These are phyloP conservation scores for Fraxinus paxiana DNA, from an alignment of 305 asterid genomes.

Conservation along the genomic window DNA sequence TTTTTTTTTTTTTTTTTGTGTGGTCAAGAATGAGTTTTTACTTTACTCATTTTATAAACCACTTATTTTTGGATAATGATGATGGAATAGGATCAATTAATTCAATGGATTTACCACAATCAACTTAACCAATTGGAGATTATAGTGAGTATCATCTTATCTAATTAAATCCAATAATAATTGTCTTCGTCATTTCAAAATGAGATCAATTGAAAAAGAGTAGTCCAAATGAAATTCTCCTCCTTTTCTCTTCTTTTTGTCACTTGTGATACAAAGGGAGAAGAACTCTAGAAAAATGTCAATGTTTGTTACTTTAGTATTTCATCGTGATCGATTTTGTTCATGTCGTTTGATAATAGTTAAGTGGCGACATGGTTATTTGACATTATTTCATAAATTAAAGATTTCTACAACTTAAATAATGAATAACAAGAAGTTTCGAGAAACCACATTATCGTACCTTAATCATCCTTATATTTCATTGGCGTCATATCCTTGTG, in stretches of 20 bases:
- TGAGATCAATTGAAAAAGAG: neutral
- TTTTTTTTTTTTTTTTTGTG: neutral
- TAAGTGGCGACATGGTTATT: neutral
- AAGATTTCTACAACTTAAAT: neutral
- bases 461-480: neutral
- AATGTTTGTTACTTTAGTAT: neutral
- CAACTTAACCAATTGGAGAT: slow-evolving; percentile 15
- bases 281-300: neutral
- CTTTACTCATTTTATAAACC: slow-evolving; percentile 15
- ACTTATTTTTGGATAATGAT: slow-evolving; percentile 26
- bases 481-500: neutral
- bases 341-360: neutral
- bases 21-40: slow-evolving; percentile 6
- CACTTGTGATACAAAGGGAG: neutral
- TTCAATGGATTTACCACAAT: slow-evolving; percentile 18
- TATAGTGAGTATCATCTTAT: neutral
- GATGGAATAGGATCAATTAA: slow-evolving; percentile 3
- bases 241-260: neutral
- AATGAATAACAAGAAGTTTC: neutral
- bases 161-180: neutral
- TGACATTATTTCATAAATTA: neutral
- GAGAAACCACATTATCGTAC: neutral
- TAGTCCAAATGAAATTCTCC: neutral
- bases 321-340: neutral
- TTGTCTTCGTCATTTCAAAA: neutral